These are phyloP conservation scores for Grosmannia penicillata DNA, from an alignment of 2,329 filamentous ascomycete genomes.

Conservation along the genomic window DNA sequence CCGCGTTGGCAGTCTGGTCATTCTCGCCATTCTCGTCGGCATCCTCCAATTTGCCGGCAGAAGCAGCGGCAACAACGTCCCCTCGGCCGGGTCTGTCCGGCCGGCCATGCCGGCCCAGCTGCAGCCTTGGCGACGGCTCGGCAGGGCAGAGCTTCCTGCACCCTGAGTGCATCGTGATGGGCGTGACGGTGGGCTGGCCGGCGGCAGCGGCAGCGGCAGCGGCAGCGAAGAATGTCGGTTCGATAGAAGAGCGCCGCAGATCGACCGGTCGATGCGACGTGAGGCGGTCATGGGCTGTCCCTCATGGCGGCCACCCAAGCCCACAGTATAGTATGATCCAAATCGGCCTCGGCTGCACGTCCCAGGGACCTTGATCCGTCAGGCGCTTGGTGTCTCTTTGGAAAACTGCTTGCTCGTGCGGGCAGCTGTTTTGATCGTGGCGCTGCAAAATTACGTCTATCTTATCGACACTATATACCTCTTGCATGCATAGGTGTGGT, in stretches of 20 bases:
- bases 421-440: too few species aligned
- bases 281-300: constrained; percentile 45
- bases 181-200: not conserved
- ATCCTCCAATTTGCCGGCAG: constrained; percentile 5
- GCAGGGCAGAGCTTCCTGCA: not conserved
- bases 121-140: not conserved
- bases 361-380: not conserved
- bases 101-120: not conserved
- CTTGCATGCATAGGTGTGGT: too few species aligned
- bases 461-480: constrained; percentile 1
- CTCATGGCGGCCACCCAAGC: constrained; percentile 25
- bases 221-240: constrained; percentile 20
- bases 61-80: constrained; percentile 9
- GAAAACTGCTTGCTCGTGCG: too few species aligned
- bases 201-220: not conserved
- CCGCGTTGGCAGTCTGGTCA: not conserved
- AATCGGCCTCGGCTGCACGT: not conserved
- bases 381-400: too few species aligned
- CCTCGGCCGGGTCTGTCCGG: constrained; percentile 7
- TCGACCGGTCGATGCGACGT: constrained; percentile 44
- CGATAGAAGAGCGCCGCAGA: constrained; percentile 39
- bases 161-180: constrained; percentile 4
- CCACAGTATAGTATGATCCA: not conserved
- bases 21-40: not conserved
- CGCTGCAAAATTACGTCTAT: not conserved